Evolutionary conservation across 148 eudicot species (phyloP).

Genomic region (Euryodendron excelsum): DNA sequence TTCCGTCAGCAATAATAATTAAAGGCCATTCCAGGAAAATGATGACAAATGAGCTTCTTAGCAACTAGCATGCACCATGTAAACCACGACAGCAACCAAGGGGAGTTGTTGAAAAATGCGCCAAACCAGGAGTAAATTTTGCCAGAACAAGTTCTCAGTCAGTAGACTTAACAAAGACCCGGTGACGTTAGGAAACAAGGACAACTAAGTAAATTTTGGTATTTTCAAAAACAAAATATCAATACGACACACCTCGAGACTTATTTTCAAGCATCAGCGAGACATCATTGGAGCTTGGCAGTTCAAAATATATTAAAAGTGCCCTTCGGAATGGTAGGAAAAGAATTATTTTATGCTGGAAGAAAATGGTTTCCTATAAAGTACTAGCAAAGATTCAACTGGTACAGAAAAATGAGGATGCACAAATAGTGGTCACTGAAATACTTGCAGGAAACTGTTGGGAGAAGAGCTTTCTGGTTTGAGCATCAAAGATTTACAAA

Average conservation of each 20-base stretch:
- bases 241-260: too few species aligned
- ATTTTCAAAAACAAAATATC: background rate
- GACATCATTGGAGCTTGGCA: background rate
- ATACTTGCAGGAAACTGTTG: conserved; percentile 64
- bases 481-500: conserved; percentile 59
- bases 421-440: conserved; percentile 5
- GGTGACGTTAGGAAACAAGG: background rate
- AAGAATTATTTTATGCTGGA: background rate
- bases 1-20: too few species aligned
- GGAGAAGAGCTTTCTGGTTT: conserved; percentile 84
- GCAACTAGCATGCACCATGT: too few species aligned
- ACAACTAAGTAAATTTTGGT: background rate
- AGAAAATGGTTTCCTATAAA: background rate
- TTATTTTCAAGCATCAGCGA: too few species aligned
- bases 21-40: too few species aligned
- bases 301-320: background rate
- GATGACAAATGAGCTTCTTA: too few species aligned
- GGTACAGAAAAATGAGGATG: background rate
- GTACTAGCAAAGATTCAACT: background rate
- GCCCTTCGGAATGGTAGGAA: background rate
- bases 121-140: too few species aligned
- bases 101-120: too few species aligned
- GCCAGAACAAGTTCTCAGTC: too few species aligned
- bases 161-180: background rate
- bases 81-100: too few species aligned